phyloP scores from a whole-genome alignment of 495 filamentous ascomycete species.

The Annulohypoxylon moriforme region DNA sequence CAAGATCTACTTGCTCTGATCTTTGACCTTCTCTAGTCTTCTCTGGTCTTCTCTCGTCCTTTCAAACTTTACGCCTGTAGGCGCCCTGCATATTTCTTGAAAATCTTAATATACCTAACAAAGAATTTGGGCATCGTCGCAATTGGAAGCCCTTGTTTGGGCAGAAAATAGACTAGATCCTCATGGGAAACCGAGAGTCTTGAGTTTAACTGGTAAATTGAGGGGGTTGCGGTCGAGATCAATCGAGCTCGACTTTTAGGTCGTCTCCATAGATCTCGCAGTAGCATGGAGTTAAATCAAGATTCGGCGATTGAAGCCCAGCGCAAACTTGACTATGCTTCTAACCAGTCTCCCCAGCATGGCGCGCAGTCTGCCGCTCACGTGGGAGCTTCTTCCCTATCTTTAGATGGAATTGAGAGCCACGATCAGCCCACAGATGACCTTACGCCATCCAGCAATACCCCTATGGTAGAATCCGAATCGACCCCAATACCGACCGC shows the following conservation, averaged over 20 bases:
- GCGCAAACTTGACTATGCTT: constrained; percentile 7
- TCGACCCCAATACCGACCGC: background rate
- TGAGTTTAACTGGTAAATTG: constrained; percentile 14
- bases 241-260: constrained; percentile 34
- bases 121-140: constrained; percentile 12
- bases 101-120: background rate
- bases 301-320: constrained; percentile 3
- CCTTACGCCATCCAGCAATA: constrained; percentile 6
- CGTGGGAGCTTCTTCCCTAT: constrained; percentile 7
- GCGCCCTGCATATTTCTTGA: background rate
- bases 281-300: constrained; percentile 35
- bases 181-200: constrained; percentile 13
- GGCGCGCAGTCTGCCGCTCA: constrained; percentile 1
- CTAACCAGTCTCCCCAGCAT: constrained; percentile 2
- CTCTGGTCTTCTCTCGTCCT: background rate
- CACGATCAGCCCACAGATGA: constrained; percentile 1
- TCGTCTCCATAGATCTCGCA: constrained; percentile 18
- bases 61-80: background rate
- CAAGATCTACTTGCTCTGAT: background rate
- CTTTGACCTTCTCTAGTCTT: background rate
- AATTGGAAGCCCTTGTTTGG: background rate
- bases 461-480: too few relatives aligned
- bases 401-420: constrained; percentile 4
- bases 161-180: background rate
- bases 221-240: constrained; percentile 12